A percentile compares a stretch with the other conserved stretches of the same genome.
phyloP scores from a whole-genome alignment of 1,139 yeast species.

The Nakaseomyces uthaithaninus region DNA sequence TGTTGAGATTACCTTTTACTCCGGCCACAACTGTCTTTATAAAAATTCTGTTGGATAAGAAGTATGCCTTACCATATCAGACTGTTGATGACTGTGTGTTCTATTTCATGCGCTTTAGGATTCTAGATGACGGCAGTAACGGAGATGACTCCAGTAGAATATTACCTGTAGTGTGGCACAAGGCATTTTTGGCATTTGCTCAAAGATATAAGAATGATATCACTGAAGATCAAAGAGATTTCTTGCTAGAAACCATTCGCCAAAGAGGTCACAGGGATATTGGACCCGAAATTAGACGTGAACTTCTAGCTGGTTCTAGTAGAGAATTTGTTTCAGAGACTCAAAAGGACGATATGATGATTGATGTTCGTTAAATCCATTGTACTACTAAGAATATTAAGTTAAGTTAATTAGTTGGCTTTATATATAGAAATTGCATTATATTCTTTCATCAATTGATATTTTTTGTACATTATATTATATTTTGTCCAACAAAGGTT shows the following conservation, averaged over 20 bases:
- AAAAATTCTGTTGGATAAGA: conserved; percentile 81
- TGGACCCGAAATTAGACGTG: conserved; percentile 93
- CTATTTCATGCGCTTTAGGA: conserved; percentile 84
- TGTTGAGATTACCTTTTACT: conserved; percentile 73
- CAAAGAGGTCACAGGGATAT: conserved; percentile 82
- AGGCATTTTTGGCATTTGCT: conserved; percentile 86
- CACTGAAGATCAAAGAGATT: conserved; percentile 94
- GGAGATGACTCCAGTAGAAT: conserved; percentile 44
- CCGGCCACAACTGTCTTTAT: conserved; percentile 90
- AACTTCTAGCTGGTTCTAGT: conserved; percentile 71
- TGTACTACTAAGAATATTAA: conserved; percentile 10
- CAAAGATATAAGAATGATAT: conserved; percentile 95
- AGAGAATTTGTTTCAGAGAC: conserved; percentile 34
- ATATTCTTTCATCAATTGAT: not conserved
- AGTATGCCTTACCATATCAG: conserved; percentile 93
- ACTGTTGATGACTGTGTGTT: conserved; percentile 93
- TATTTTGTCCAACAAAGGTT: not conserved
- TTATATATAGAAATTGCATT: not conserved
- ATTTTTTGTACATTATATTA: conserved; percentile 1
- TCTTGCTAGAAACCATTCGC: conserved; percentile 80
- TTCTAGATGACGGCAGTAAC: conserved; percentile 38
- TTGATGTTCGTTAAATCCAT: conserved; percentile 25
- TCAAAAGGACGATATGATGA: conserved; percentile 27
- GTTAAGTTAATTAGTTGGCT: not conserved
- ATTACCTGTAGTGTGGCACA: conserved; percentile 95